Conservation (phyloP, 108 stramenopile species). For the Heterococcus sp. region DNA sequence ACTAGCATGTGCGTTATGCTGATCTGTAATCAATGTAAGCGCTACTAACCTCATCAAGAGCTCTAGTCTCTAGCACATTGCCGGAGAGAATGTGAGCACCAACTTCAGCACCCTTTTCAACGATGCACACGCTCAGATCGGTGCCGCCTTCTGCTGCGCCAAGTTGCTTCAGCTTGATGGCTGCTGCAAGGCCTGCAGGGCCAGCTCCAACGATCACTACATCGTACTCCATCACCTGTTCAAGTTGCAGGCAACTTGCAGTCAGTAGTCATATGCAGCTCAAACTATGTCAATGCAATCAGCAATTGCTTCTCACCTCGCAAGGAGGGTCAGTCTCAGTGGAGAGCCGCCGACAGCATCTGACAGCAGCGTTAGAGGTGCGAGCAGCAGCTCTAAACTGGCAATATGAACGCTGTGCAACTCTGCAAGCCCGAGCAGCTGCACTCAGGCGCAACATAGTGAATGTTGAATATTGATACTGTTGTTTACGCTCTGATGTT, state of each 20-base stretch:
- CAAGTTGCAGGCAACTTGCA: neutral
- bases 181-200: constrained; percentile 86
- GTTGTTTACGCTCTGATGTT: too few relatives aligned
- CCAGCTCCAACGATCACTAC: constrained; percentile 65
- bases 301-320: neutral
- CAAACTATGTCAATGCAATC: neutral
- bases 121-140: constrained; percentile 90
- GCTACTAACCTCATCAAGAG: constrained; percentile 91
- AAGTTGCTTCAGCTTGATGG: constrained; percentile 92
- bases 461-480: too few relatives aligned
- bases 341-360: neutral
- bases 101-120: constrained; percentile 94
- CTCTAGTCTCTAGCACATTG: constrained; percentile 94
- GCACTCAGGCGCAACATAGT: too few relatives aligned
- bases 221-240: constrained; percentile 68
- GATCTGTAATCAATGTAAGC: too few relatives aligned
- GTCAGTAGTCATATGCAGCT: neutral
- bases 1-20: too few relatives aligned
- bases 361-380: neutral
- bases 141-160: constrained; percentile 62
- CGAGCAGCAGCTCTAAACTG: neutral
- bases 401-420: neutral
- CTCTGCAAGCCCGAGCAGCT: too few relatives aligned
- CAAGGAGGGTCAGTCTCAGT: neutral
- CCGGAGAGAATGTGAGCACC: constrained; percentile 97